A percentile compares a stretch with the other conserved stretches of the same genome.
Evolutionary conservation across 2,329 filamentous ascomycete genomes (phyloP).

Genomic region (Beauveria caledonica): DNA sequence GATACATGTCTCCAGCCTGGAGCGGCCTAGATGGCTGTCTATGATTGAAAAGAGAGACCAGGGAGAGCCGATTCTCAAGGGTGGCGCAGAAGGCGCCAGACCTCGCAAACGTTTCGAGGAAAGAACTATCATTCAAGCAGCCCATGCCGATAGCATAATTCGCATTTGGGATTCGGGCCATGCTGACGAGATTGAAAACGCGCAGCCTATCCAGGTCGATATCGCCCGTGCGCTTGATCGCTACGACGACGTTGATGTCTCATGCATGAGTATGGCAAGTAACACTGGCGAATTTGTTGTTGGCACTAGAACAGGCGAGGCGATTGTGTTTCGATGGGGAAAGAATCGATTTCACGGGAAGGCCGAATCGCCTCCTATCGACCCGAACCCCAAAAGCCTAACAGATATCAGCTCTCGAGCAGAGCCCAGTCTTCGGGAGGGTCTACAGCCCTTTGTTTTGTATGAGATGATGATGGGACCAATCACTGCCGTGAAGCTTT

Average conservation of each 20-base stretch:
- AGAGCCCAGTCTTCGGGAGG: conserved; percentile 68
- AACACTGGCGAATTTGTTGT: conserved; percentile 76
- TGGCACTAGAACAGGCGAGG: conserved; percentile 74
- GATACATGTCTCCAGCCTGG: conserved; percentile 62
- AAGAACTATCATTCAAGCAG: conserved; percentile 75
- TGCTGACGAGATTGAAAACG: conserved; percentile 88
- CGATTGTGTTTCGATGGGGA: conserved; percentile 84
- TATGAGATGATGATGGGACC: conserved; percentile 78
- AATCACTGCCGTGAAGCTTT: conserved; percentile 71
- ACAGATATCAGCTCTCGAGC: conserved; percentile 66
- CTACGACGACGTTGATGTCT: conserved; percentile 68
- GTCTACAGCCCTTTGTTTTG: conserved; percentile 69
- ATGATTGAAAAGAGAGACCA: conserved; percentile 77
- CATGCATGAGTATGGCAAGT: conserved; percentile 71
- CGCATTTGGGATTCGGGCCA: conserved; percentile 89
- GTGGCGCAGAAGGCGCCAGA: conserved; percentile 65
- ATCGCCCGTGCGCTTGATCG: conserved; percentile 73
- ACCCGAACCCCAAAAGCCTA: conserved; percentile 58
- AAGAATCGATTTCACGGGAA: conserved; percentile 64
- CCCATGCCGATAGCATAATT: conserved; percentile 87
- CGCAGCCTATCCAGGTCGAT: conserved; percentile 73
- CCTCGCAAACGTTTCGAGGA: conserved; percentile 70
- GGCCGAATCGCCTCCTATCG: conserved; percentile 42
- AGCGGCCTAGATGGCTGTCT: conserved; percentile 77
- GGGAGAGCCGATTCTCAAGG: conserved; percentile 69